Conservation (phyloP, 2,329 filamentous ascomycete species). For the Aschersonia sp. region DNA sequence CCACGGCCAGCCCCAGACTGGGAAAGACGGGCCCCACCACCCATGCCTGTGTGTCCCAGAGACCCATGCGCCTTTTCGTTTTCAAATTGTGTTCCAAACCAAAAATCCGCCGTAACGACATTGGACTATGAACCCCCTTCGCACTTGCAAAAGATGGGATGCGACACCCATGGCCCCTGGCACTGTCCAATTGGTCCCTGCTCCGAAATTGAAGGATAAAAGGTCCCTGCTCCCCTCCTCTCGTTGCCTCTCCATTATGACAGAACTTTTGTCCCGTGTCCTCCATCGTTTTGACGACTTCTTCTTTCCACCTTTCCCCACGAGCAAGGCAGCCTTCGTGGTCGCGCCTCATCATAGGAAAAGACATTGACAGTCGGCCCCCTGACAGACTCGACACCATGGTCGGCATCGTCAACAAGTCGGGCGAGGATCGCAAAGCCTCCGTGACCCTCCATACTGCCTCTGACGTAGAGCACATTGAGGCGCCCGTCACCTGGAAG, state of each 20-base stretch:
- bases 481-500: constrained; percentile 55
- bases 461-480: constrained; percentile 42
- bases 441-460: constrained; percentile 24
- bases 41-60: not conserved
- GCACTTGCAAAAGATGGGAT: constrained; percentile 2
- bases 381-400: not conserved
- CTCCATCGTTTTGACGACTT: constrained; percentile 2
- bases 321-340: too few species aligned
- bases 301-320: too few species aligned
- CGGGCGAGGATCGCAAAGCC: constrained; percentile 9
- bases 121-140: not conserved
- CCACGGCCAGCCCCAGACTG: not conserved
- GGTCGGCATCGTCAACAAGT: constrained; percentile 5
- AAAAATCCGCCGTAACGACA: not conserved
- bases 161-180: constrained; percentile 1
- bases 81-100: not conserved
- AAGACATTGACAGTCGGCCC: not conserved
- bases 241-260: not conserved
- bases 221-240: constrained; percentile 2
- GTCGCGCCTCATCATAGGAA: too few species aligned
- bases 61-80: not conserved
- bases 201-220: constrained; percentile 4
- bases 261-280: constrained; percentile 1
- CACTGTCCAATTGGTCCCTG: constrained; percentile 1
- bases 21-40: not conserved